These are phyloP conservation scores for Phytophthora palmivora DNA, from an alignment of 352 stramenopile species.

Conservation along the genomic window DNA sequence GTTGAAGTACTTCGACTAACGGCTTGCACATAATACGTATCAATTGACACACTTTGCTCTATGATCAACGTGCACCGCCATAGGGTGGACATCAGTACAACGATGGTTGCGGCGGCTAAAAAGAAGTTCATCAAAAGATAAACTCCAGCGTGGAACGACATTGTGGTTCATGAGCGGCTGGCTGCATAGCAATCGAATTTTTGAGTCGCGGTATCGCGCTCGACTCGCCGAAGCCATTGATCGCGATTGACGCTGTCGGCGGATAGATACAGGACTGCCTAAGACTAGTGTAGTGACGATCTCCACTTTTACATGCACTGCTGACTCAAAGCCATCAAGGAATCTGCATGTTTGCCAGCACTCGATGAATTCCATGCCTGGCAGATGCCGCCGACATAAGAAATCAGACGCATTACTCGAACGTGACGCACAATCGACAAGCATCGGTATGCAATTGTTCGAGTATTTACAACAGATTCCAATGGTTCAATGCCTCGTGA, in stretches of 20 bases:
- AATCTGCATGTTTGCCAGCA: neutral
- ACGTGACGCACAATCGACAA: neutral
- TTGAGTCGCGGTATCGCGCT: neutral
- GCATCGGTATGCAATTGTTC: no score
- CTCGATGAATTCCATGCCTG: neutral
- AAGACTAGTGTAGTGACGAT: neutral
- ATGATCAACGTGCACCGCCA: neutral
- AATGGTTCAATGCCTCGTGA: no score
- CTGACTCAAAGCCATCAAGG: neutral
- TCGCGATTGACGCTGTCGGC: neutral
- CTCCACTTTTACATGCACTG: neutral
- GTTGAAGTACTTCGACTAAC: neutral
- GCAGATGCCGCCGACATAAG: neutral
- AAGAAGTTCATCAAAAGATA: slow-evolving; percentile 8
- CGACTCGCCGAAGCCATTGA: neutral
- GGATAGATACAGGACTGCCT: neutral
- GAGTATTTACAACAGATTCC: no score
- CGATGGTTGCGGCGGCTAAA: slow-evolving; percentile 9
- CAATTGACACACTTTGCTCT: no score
- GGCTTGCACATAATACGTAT: neutral
- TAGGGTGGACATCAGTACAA: neutral
- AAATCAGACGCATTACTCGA: neutral
- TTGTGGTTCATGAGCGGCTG: slow-evolving; percentile 4
- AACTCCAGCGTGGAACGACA: neutral
- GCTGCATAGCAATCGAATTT: neutral